Evolutionary conservation across 2,329 filamentous ascomycete species (phyloP), one percentile per base, ranked within the genome.

Genomic region (Zelopaecilomyces penicillatus): DNA sequence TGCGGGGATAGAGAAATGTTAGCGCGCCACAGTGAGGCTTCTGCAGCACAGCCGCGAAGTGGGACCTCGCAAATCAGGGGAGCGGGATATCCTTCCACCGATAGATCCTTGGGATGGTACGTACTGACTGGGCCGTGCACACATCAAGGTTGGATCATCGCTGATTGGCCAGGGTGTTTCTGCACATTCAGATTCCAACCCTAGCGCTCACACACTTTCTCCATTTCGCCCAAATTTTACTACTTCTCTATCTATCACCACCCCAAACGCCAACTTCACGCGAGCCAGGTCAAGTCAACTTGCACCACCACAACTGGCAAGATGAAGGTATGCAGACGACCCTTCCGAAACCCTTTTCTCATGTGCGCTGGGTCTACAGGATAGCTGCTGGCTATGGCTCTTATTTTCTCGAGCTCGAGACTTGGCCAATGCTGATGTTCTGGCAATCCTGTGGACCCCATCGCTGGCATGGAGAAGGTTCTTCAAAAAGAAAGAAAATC

Each of bases 301-400:
- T 67, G 65, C 62, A 68, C 64, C 65, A 66, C 57, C 60, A 63
- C 64, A 62, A 59, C 67, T 64, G 66, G 66, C 67, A 70, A 67
- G 59, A 70, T 70, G 67, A 70, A 70, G 67, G 67, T 70, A 68
- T 49, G 66, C 47, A 37, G 38, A 19, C 3, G 19, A 19, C 19
- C 19, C 19, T 19, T 19, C 19, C 19, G 19, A 19, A 19, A 19
- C 19, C 19, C 19, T 3, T 19, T 19, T 19, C 19, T 19, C 19
- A 19, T 19, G 19, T 19, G 19, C 3, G 19, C 19, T 19, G 19
- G 19, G 19, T 19, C 19, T 19, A 19, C 19, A 19, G 19, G 19
- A 19, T 19, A 19, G 19, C 19, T 19, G 19, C 19, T 19, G 19
- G 19, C 19, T 19, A 19, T 19, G 19, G 19, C 19, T 19, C 19